phyloP scores from a whole-genome alignment of 1,139 yeast species.

The Kurtzmaniella natalensis region DNA sequence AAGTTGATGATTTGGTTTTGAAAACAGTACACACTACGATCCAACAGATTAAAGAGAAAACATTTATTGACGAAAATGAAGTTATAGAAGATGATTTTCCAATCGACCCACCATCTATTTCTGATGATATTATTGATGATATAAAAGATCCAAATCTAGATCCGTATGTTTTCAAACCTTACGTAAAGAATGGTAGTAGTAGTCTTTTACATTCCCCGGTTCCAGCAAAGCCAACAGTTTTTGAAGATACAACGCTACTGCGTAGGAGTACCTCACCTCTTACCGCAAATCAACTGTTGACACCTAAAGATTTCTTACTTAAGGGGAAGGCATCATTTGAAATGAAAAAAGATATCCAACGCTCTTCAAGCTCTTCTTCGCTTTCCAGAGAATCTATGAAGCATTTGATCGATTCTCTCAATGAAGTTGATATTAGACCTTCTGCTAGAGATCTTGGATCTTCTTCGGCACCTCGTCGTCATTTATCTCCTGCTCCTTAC shows the following conservation, averaged over 20 bases:
- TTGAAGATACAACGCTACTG: slow-evolving; percentile 33
- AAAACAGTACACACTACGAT: slow-evolving; percentile 65
- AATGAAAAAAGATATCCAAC: slow-evolving; percentile 11
- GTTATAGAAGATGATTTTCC: neutral
- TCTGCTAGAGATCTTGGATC: slow-evolving; percentile 10
- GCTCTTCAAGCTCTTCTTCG: slow-evolving; percentile 12
- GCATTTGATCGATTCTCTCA: slow-evolving; percentile 20
- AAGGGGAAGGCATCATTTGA: slow-evolving; percentile 14
- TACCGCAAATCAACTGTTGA: slow-evolving; percentile 14
- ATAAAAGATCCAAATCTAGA: neutral
- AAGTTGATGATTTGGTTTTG: slow-evolving; percentile 72
- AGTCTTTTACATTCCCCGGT: slow-evolving; percentile 24
- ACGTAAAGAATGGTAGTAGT: too few relatives aligned
- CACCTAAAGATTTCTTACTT: slow-evolving; percentile 39
- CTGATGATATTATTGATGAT: neutral
- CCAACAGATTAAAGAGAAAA: slow-evolving; percentile 43
- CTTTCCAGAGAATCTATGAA: slow-evolving; percentile 18
- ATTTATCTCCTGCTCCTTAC: slow-evolving; percentile 50
- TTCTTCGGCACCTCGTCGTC: slow-evolving; percentile 50
- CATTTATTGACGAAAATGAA: slow-evolving; percentile 18
- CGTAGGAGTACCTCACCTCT: slow-evolving; percentile 26
- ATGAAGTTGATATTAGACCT: slow-evolving; percentile 20
- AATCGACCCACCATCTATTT: too few relatives aligned
- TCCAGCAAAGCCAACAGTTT: slow-evolving; percentile 29
- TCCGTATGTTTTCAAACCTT: too few relatives aligned